Base-by-base conservation (phyloP, 2,329 filamentous ascomycete genomes). In the Fusarium metavorans region DNA sequence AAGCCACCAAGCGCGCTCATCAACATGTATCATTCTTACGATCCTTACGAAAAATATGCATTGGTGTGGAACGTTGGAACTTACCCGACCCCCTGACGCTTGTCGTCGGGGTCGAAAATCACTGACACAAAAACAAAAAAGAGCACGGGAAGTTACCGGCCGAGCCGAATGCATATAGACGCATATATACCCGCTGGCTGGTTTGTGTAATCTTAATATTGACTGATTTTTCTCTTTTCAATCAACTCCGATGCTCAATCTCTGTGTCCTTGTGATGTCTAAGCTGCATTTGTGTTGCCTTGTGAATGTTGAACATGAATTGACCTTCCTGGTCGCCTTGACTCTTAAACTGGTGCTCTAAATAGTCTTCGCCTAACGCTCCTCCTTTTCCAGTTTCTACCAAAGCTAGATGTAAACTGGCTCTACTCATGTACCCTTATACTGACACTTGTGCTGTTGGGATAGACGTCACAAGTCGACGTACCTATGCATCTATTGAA, bases 41-140 rank as follows among this genome's bases (percentile, higher is more conserved):
- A 88, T 89, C 87, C 86, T 89, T 88, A 87, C 84, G 85, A 87
- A 83, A 81, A 83, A 81, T 75, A 79, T 78, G 76, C 73, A 78
- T 79, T 80, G 76, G 74, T 77, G 79, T 74, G 75, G 73, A 77
- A 67, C 70, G 68, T 76, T 68, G 69, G 75, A 70, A 65, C 69
- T 77, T 65, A 43, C 65, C 56, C 37, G 62, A 67, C 60, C 70
- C 66, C 67, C 59, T 73, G 48, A 50, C 57, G 48, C 48, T 8
- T 70, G 45, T 11, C 64, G 73, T 69, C 64, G 54, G 66, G 75
- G 73, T 75, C 59, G 65, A 71, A 73, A 67, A 67, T 7, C 52
- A 76, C 56, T 62, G 66, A 74, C 64, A 32, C 57, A 72, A 61
- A 72, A 78, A 76, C 74, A 70, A 72, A 63, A 65, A 75, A 73